phyloP scores from a whole-genome alignment of 2,329 filamentous ascomycete genomes.

The Sclerotiophoma versabilis region DNA sequence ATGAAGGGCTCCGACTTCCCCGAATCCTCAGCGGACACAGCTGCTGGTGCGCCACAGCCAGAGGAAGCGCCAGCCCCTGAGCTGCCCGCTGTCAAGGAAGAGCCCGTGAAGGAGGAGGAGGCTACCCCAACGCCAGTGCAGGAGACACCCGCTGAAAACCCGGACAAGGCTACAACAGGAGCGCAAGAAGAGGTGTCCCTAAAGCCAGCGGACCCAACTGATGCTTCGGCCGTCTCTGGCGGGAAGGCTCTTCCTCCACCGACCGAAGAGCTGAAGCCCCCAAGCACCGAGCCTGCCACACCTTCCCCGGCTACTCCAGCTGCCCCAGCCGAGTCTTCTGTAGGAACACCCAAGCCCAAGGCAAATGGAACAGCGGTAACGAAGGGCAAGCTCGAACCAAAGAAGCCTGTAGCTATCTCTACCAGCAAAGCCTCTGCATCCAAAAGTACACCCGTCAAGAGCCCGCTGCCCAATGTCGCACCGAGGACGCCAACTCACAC shows the following conservation, averaged over 20 bases:
- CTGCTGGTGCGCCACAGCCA: conserved; percentile 8
- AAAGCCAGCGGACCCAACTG: conserved; percentile 51
- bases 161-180: conserved; percentile 54
- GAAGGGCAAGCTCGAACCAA: conserved; percentile 34
- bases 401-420: conserved; percentile 45
- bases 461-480: conserved; percentile 39
- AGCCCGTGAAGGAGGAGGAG: conserved; percentile 5
- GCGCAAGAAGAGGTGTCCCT: conserved; percentile 52
- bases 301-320: not conserved
- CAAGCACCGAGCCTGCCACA: conserved; percentile 6
- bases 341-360: conserved; percentile 24
- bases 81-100: conserved; percentile 11
- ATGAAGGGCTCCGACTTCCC: conserved; percentile 49
- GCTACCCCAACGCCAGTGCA: conserved; percentile 2
- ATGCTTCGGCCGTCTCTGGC: conserved; percentile 46
- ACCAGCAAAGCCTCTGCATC: conserved; percentile 37
- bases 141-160: conserved; percentile 45
- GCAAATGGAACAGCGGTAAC: conserved; percentile 28
- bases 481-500: conserved; percentile 42
- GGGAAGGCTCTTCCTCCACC: conserved; percentile 47
- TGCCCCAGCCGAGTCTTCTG: conserved; percentile 3
- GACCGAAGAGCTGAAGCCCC: conserved; percentile 29
- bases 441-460: conserved; percentile 39
- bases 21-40: conserved; percentile 26
- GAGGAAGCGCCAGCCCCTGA: conserved; percentile 12